Conservation (phyloP, 2,329 filamentous ascomycete species). For the Ilyonectria robusta region DNA sequence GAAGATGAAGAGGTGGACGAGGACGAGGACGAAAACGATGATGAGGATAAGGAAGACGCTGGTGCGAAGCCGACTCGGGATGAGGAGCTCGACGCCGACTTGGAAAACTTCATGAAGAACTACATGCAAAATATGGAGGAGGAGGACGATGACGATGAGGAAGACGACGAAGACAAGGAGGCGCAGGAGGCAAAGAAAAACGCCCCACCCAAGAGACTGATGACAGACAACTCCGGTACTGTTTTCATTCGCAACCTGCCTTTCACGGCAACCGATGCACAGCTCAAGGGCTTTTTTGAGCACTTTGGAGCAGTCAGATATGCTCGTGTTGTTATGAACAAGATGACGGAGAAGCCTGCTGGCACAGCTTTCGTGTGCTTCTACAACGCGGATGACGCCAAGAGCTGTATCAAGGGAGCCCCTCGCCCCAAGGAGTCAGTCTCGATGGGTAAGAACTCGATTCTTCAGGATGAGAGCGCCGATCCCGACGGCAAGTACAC, state of each 20-base stretch:
- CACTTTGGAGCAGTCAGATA: conserved; percentile 92
- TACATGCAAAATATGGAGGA: conserved; percentile 71
- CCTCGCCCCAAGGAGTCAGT: conserved; percentile 70
- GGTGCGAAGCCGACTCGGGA: conserved; percentile 55
- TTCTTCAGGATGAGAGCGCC: conserved; percentile 87
- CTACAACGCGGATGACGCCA: conserved; percentile 81
- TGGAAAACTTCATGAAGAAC: conserved; percentile 71
- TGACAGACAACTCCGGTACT: conserved; percentile 76
- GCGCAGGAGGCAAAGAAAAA: conserved; percentile 57
- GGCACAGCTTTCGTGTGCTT: conserved; percentile 98
- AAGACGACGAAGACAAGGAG: conserved; percentile 60
- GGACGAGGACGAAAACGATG: conserved; percentile 54
- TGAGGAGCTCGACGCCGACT: conserved; percentile 59
- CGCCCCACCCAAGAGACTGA: conserved; percentile 44
- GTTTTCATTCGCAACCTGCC: conserved; percentile 96
- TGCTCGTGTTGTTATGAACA: conserved; percentile 91
- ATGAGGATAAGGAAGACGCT: conserved; percentile 48
- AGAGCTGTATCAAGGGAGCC: conserved; percentile 80
- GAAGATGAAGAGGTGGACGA: conserved; percentile 55
- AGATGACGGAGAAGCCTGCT: conserved; percentile 85
- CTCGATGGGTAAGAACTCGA: conserved; percentile 78
- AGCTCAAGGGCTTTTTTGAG: conserved; percentile 87
- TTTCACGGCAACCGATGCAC: conserved; percentile 87
- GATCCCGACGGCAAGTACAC: conserved; percentile 91
- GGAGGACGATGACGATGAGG: conserved; percentile 67